Percentiles rank a stretch among this genome's conserved stretches.
Conservation (phyloP, 768 basidiomycete genomes). For the Boletus huronensis region DNA sequence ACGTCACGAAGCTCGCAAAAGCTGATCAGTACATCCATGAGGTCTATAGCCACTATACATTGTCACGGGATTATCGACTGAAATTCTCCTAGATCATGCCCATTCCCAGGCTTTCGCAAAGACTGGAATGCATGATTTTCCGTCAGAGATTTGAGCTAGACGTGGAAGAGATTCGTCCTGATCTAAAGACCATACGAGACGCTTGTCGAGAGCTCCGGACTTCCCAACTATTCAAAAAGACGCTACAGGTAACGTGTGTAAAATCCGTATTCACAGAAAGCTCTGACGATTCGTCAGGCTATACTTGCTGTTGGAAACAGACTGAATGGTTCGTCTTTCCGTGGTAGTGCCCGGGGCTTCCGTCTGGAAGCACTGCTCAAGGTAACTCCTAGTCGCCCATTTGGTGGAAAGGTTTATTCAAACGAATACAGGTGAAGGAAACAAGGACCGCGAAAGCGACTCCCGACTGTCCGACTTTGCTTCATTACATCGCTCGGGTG, state of each 20-base stretch:
- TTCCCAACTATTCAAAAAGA: slow-evolving; percentile 62
- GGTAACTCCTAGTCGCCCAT: slow-evolving; percentile 39
- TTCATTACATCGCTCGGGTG: slow-evolving; percentile 83
- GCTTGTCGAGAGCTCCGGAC: slow-evolving; percentile 67
- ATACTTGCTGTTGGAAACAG: slow-evolving; percentile 78
- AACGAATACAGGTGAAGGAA: slow-evolving; percentile 64
- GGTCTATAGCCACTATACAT: slow-evolving; percentile 38
- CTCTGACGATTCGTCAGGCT: slow-evolving; percentile 39
- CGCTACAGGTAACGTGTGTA: slow-evolving; percentile 51
- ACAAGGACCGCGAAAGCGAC: slow-evolving; percentile 71
- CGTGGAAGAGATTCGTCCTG: slow-evolving; percentile 79
- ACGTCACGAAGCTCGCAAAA: slow-evolving; percentile 70
- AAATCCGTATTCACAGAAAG: neutral
- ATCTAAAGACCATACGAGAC: slow-evolving; percentile 67
- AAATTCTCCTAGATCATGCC: slow-evolving; percentile 57
- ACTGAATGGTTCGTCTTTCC: slow-evolving; percentile 77
- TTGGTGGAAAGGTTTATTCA: neutral
- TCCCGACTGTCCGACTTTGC: slow-evolving; percentile 76
- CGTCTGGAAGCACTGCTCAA: slow-evolving; percentile 78
- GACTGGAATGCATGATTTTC: slow-evolving; percentile 82
- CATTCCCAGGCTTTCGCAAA: slow-evolving; percentile 70
- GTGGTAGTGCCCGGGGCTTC: slow-evolving; percentile 83
- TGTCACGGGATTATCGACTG: neutral
- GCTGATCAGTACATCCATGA: slow-evolving; percentile 82
- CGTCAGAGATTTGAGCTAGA: slow-evolving; percentile 79